These are phyloP conservation scores for Diplodia corticola DNA, from an alignment of 2,329 filamentous ascomycete genomes.

Conservation along the genomic window DNA sequence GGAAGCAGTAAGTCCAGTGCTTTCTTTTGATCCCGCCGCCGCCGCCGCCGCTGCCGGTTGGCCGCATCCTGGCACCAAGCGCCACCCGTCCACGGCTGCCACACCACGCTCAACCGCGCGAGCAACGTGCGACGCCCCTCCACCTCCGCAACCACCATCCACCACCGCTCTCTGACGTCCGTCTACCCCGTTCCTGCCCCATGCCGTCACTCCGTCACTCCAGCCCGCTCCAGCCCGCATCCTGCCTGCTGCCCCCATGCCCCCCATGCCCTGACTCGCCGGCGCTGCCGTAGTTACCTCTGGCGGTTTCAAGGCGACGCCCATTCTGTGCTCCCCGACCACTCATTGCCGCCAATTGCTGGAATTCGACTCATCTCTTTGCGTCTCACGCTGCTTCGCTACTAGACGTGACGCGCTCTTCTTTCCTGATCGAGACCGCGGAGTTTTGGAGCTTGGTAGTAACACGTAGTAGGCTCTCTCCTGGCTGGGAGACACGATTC, in stretches of 20 bases:
- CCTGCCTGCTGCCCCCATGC: background rate
- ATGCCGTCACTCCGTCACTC: background rate
- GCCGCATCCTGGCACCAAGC: background rate
- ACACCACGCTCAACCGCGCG: background rate
- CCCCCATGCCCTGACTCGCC: conserved; percentile 1
- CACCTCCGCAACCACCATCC: background rate
- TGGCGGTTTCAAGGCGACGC: conserved; percentile 14
- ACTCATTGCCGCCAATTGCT: background rate
- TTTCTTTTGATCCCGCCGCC: conserved; percentile 7
- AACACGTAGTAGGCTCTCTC: conserved; percentile 33
- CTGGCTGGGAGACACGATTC: conserved; percentile 43
- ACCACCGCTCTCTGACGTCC: background rate
- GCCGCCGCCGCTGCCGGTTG: background rate
- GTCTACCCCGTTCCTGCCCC: conserved; percentile 7
- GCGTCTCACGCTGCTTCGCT: conserved; percentile 13
- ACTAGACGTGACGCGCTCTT: conserved; percentile 9
- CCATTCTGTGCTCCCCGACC: background rate
- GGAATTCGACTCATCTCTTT: background rate
- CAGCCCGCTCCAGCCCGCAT: background rate
- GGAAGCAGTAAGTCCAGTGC: conserved; percentile 34
- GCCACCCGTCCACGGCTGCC: too few relatives aligned
- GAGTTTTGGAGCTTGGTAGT: background rate
- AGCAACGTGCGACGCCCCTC: background rate
- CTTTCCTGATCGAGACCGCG: background rate
- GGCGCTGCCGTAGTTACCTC: background rate